These are phyloP conservation scores for Yamadazyma tumulicola DNA, from an alignment of 805 yeast species.

Conservation along the genomic window DNA sequence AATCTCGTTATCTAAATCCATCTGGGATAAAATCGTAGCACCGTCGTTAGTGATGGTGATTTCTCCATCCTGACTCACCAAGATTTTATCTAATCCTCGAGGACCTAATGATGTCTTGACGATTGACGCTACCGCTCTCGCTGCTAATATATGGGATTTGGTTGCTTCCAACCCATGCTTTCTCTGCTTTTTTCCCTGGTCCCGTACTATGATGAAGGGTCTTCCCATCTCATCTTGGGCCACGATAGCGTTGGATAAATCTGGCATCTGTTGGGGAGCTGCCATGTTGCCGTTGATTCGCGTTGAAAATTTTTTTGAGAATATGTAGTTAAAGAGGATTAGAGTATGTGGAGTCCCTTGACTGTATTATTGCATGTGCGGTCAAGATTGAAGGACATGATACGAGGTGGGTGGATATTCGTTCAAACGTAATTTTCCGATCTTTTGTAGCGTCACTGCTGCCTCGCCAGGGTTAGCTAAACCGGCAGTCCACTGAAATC, in stretches of 20 bases:
- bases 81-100: slow-evolving; percentile 95
- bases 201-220: slow-evolving; percentile 96
- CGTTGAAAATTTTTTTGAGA: slow-evolving; percentile 9
- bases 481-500: no score
- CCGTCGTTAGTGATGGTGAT: slow-evolving; percentile 98
- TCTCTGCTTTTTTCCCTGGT: slow-evolving; percentile 72
- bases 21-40: slow-evolving; percentile 91
- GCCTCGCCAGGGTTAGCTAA: no score
- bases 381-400: no score
- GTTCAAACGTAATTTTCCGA: no score
- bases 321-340: no score
- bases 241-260: slow-evolving; percentile 95
- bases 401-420: no score
- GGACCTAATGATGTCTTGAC: slow-evolving; percentile 95
- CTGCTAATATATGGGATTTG: slow-evolving; percentile 88
- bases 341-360: no score
- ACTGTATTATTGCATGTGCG: no score
- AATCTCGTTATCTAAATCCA: slow-evolving; percentile 94
- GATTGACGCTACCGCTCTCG: slow-evolving; percentile 89
- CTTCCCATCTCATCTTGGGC: slow-evolving; percentile 99
- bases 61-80: slow-evolving; percentile 94
- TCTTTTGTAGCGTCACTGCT: no score
- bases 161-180: slow-evolving; percentile 46
- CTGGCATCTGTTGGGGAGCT: slow-evolving; percentile 58
- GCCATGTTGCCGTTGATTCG: slow-evolving; percentile 12